Evolutionary conservation across 116 monocot species (phyloP).

Genomic region (Dioscorea cayenensis): DNA sequence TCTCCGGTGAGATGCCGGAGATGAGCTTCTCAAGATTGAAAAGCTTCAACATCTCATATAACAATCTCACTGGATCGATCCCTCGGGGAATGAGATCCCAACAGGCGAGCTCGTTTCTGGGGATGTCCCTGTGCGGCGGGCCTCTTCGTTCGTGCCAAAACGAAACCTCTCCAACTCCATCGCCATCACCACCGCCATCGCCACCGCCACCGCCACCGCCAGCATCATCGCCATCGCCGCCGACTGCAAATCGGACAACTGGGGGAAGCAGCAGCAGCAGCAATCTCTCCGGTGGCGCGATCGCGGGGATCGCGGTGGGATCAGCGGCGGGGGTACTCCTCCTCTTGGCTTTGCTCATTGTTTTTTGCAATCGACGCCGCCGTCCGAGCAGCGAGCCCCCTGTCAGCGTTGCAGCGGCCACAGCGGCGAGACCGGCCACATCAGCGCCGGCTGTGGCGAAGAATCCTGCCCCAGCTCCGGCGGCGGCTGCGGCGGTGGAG

Average conservation of each 20-base stretch:
- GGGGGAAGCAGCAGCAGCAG: neutral
- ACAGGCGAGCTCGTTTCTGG: conserved; percentile 36
- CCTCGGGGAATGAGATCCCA: conserved; percentile 25
- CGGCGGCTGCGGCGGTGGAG: neutral
- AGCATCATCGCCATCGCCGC: neutral
- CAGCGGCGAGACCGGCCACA: conserved; percentile 5
- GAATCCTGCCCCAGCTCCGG: neutral
- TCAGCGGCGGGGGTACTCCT: conserved; percentile 23
- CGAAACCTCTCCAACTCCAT: conserved; percentile 7
- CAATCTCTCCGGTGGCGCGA: conserved; percentile 62
- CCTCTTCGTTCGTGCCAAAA: conserved; percentile 38
- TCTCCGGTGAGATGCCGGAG: conserved; percentile 65
- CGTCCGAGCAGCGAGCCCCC: neutral
- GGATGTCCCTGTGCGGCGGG: conserved; percentile 44
- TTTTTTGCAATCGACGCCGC: conserved; percentile 24
- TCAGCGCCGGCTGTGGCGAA: neutral
- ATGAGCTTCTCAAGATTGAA: conserved; percentile 31
- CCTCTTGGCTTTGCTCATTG: conserved; percentile 24
- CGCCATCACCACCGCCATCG: conserved; percentile 7
- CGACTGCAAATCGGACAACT: neutral
- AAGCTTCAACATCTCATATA: conserved; percentile 70
- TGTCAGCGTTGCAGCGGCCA: conserved; percentile 11
- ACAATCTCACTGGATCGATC: conserved; percentile 52
- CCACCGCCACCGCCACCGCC: neutral
- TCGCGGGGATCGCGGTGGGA: conserved; percentile 66